Evolutionary conservation across 2,329 filamentous ascomycete species (phyloP).

Genomic region (Fusarium papillatum): DNA sequence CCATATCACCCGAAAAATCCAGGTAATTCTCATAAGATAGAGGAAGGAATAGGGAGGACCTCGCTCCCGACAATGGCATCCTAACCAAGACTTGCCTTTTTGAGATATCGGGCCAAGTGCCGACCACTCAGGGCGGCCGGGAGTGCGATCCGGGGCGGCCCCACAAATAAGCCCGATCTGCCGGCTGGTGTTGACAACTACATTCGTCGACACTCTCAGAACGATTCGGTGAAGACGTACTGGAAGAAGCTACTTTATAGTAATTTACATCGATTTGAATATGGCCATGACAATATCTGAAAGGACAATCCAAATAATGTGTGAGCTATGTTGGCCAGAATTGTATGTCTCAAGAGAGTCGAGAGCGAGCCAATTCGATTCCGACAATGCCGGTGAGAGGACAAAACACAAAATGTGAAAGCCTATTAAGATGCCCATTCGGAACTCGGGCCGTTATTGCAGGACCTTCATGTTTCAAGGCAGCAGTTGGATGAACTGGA

Average conservation of each 20-base stretch:
- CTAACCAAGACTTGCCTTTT: conserved; percentile 12
- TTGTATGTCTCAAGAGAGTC: not conserved
- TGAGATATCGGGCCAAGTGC: conserved; percentile 5
- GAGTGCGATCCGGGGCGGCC: conserved; percentile 14
- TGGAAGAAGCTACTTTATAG: not conserved
- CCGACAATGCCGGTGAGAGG: not conserved
- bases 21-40: not conserved
- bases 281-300: not conserved
- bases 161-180: conserved; percentile 16
- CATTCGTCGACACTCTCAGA: not conserved
- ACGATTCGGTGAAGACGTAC: not conserved
- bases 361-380: not conserved
- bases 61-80: not conserved
- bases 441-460: not conserved
- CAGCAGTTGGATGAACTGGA: not conserved
- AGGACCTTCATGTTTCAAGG: not conserved
- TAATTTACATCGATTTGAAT: not conserved
- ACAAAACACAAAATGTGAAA: not conserved
- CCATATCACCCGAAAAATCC: not conserved
- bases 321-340: not conserved
- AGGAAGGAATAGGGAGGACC: too few species aligned
- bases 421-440: not conserved
- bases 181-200: not conserved
- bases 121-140: conserved; percentile 26
- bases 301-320: not conserved